Evolutionary conservation across 1,139 yeast genomes (phyloP).

Genomic region (Taphrina sp.): DNA sequence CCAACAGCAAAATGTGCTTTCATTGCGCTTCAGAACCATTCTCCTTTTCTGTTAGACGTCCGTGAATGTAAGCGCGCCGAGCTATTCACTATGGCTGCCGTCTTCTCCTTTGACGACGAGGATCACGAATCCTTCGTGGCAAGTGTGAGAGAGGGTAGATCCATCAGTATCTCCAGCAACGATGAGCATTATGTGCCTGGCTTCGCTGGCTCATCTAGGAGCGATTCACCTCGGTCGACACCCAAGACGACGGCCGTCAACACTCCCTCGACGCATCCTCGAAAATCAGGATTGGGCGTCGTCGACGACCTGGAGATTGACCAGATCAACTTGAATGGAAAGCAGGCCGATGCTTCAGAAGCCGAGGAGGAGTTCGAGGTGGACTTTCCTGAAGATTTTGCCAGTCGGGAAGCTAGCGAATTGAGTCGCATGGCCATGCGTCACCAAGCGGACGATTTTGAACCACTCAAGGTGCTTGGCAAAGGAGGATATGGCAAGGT

Average conservation of each 20-base stretch:
- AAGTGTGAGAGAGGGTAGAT: slow-evolving; percentile 1
- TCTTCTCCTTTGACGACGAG: slow-evolving; percentile 42
- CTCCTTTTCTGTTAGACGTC: no score
- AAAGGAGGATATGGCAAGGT: slow-evolving; percentile 89
- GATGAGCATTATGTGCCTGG: slow-evolving; percentile 38
- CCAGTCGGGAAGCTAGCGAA: slow-evolving; percentile 23
- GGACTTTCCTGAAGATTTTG: slow-evolving; percentile 5
- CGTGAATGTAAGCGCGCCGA: no score
- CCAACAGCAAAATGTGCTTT: no score
- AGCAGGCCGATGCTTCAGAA: slow-evolving; percentile 47
- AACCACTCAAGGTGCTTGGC: slow-evolving; percentile 77
- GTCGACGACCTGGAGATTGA: slow-evolving; percentile 44
- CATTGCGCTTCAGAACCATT: no score
- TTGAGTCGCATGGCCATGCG: slow-evolving; percentile 42
- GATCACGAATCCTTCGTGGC: slow-evolving; percentile 27
- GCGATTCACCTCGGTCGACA: slow-evolving; percentile 27
- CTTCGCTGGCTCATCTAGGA: slow-evolving; percentile 19
- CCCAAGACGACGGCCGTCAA: slow-evolving; percentile 29
- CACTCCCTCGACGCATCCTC: slow-evolving; percentile 34
- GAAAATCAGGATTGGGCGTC: slow-evolving; percentile 29
- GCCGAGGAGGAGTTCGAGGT: slow-evolving; percentile 23
- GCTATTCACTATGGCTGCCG: slow-evolving; percentile 42
- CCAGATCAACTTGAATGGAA: slow-evolving; percentile 47
- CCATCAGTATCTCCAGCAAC: slow-evolving; percentile 14
- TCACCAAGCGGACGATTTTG: slow-evolving; percentile 56